Evolutionary conservation across 192 early-diverging fungal species (phyloP).

Genomic region (Coemansia sp.): DNA sequence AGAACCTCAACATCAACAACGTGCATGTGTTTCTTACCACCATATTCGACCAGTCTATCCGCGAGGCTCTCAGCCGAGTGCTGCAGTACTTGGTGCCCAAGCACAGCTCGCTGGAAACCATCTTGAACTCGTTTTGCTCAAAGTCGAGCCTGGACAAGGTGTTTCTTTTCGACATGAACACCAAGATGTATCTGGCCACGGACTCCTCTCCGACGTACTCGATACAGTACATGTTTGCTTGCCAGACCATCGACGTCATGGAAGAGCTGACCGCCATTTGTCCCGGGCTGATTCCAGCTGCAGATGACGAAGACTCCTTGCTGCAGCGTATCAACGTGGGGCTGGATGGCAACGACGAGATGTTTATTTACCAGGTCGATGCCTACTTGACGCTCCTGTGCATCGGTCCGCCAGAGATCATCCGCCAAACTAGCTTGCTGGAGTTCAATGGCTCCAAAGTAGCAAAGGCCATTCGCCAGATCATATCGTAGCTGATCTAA

Average conservation of each 20-base stretch:
- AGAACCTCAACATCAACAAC: slow-evolving; percentile 71
- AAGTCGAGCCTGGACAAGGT: slow-evolving; percentile 97
- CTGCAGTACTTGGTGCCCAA: slow-evolving; percentile 87
- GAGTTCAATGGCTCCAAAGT: slow-evolving; percentile 49
- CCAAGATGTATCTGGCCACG: slow-evolving; percentile 93
- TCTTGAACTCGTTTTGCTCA: slow-evolving; percentile 90
- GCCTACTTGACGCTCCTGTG: slow-evolving; percentile 32
- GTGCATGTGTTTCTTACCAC: slow-evolving; percentile 85
- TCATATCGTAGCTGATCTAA: slow-evolving; percentile 5
- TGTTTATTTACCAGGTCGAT: slow-evolving; percentile 47
- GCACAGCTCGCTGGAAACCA: slow-evolving; percentile 79
- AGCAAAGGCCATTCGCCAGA: slow-evolving; percentile 48
- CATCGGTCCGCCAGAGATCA: slow-evolving; percentile 19
- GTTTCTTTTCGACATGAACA: slow-evolving; percentile 85
- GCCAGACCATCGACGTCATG: slow-evolving; percentile 92
- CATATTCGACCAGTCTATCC: slow-evolving; percentile 92
- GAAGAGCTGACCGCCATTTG: slow-evolving; percentile 82
- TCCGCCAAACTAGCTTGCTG: slow-evolving; percentile 38
- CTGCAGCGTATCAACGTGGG: slow-evolving; percentile 26
- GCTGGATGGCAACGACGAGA: slow-evolving; percentile 17
- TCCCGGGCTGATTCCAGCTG: background rate
- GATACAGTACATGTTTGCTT: slow-evolving; percentile 88
- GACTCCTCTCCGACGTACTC: slow-evolving; percentile 88
- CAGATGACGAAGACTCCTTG: slow-evolving; percentile 13
- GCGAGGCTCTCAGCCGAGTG: slow-evolving; percentile 93